These are phyloP conservation scores for Solanum rostratum DNA, from an alignment of 257 asterid genomes.

Conservation along the genomic window DNA sequence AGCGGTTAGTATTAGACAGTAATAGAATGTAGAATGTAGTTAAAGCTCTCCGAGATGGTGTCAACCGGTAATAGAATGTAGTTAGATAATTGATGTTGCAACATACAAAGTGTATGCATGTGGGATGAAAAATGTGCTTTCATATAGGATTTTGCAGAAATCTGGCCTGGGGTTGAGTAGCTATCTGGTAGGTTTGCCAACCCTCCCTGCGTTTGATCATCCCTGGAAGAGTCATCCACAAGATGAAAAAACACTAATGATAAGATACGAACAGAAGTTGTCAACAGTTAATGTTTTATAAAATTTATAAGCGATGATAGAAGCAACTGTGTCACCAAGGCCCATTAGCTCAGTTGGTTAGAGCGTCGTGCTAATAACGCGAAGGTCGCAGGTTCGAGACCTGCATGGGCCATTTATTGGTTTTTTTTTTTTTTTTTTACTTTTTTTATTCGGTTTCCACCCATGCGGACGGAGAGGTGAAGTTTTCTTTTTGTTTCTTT, in stretches of 20 bases:
- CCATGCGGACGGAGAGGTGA: no score
- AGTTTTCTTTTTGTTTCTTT: no score
- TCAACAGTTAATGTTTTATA: not conserved
- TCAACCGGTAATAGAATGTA: not conserved
- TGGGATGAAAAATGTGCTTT: not conserved
- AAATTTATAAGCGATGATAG: no score
- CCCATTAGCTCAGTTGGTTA: constrained; percentile 24
- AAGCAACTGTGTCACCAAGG: no score
- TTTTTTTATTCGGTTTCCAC: no score
- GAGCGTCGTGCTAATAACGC: constrained; percentile 22
- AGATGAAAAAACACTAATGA: not conserved
- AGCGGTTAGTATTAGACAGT: no score
- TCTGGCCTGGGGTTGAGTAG: no score
- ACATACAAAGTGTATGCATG: not conserved
- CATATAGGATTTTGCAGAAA: no score
- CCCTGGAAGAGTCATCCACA: not conserved
- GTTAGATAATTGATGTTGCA: not conserved
- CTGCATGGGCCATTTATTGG: not conserved
- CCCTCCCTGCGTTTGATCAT: no score
- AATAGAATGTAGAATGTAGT: not conserved
- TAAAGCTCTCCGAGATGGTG: not conserved
- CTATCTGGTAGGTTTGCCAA: no score
- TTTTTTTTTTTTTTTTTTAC: no score
- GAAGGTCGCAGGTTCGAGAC: constrained; percentile 29
- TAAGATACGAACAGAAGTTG: not conserved